Conservation (phyloP, 352 stramenopile species). For the Globisporangium ultimum region DNA sequence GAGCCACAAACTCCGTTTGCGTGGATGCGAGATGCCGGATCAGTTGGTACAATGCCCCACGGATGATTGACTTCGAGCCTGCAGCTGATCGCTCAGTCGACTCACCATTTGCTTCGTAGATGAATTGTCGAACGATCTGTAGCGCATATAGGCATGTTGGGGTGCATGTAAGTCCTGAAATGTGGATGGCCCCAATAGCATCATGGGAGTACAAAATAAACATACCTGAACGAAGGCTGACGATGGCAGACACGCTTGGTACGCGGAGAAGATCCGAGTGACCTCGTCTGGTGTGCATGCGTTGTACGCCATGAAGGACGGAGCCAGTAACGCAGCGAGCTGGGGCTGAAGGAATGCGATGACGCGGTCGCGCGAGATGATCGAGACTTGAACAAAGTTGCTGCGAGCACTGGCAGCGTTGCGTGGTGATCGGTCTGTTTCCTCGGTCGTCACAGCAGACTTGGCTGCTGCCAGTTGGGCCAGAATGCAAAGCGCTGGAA, state of each 20-base stretch:
- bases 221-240: conserved; percentile 7
- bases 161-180: too few species aligned
- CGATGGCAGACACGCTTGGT: conserved; percentile 15
- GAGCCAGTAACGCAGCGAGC: conserved; percentile 3
- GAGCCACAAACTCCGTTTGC: conserved; percentile 12
- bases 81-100: not conserved
- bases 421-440: not conserved
- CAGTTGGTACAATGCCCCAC: conserved; percentile 10
- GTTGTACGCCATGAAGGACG: not conserved
- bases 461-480: conserved; percentile 4
- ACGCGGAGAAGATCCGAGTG: conserved; percentile 14
- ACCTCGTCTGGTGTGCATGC: not conserved
- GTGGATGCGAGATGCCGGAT: conserved; percentile 11
- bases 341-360: conserved; percentile 13
- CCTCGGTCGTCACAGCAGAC: not conserved
- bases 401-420: not conserved
- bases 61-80: conserved; percentile 4
- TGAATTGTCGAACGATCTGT: conserved; percentile 15
- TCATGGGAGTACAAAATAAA: not conserved
- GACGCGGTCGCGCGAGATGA: conserved; percentile 6
- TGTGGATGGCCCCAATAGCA: not conserved
- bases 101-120: conserved; percentile 10
- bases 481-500: conserved; percentile 7
- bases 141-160: not conserved
- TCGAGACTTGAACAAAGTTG: not conserved